These are phyloP conservation scores for Salvia miltiorrhiza DNA, from an alignment of 257 asterid species.

Conservation along the genomic window DNA sequence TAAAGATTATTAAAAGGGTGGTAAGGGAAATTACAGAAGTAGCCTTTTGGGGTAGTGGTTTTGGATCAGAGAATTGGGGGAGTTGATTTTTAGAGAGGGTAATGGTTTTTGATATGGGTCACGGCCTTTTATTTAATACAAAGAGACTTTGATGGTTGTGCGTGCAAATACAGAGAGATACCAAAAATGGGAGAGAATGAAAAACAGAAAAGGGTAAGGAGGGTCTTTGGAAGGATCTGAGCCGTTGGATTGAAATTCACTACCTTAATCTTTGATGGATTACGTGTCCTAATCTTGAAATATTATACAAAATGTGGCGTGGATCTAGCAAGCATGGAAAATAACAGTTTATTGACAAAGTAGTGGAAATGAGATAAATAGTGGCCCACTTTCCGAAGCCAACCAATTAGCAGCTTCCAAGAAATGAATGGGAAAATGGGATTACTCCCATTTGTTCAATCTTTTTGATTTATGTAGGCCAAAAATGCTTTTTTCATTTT, in stretches of 20 bases:
- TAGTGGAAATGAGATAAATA: conserved; percentile 10
- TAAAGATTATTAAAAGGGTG: not conserved
- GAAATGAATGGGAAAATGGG: not conserved
- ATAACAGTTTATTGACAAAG: conserved; percentile 3
- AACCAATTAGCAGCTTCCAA: not conserved
- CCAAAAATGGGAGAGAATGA: conserved; percentile 21
- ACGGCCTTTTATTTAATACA: conserved; percentile 22
- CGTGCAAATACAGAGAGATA: conserved; percentile 10
- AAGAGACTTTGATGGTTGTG: conserved; percentile 23
- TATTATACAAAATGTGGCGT: conserved; percentile 12
- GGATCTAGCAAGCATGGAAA: conserved; percentile 23
- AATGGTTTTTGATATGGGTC: conserved; percentile 28
- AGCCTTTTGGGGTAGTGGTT: conserved; percentile 38
- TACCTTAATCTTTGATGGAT: conserved; percentile 23
- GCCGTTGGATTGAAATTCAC: conserved; percentile 45
- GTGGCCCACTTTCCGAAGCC: conserved; percentile 29
- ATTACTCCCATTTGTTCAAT: not conserved
- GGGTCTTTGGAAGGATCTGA: conserved; percentile 21
- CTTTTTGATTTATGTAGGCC: not conserved
- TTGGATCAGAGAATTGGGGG: conserved; percentile 38
- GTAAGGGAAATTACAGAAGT: conserved; percentile 38
- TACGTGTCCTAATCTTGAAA: conserved; percentile 47
- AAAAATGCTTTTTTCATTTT: not conserved
- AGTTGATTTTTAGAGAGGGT: conserved; percentile 16
- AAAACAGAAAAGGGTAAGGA: not conserved